Conservation (phyloP, 1,284 basidiomycete species). For the Phlebopus sp. region DNA sequence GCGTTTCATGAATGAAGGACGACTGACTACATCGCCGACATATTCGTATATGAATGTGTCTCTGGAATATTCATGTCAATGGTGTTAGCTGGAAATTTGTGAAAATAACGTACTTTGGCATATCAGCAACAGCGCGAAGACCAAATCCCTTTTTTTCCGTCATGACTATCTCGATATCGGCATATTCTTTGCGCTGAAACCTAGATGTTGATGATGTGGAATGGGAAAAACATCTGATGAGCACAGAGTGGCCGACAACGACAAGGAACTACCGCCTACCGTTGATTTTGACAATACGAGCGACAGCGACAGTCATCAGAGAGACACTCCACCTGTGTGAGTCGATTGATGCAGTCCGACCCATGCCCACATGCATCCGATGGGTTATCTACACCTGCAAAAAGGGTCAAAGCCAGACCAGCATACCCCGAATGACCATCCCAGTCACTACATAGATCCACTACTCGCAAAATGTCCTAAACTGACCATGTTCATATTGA, state of each 20-base stretch:
- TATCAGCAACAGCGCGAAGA: slow-evolving; percentile 70
- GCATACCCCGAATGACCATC: slow-evolving; percentile 15
- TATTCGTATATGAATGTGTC: slow-evolving; percentile 98
- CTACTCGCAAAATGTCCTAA: slow-evolving; percentile 17
- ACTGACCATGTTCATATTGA: slow-evolving; percentile 75
- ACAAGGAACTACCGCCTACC: slow-evolving; percentile 50
- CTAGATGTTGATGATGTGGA: slow-evolving; percentile 39
- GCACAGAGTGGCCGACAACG: slow-evolving; percentile 1
- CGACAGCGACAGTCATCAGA: slow-evolving; percentile 85
- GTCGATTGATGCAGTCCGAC: slow-evolving; percentile 95
- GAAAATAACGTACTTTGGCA: slow-evolving; percentile 63
- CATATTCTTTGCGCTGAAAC: slow-evolving; percentile 86
- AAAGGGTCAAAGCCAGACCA: slow-evolving; percentile 17
- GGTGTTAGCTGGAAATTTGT: background rate
- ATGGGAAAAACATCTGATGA: slow-evolving; percentile 13
- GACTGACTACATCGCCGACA: slow-evolving; percentile 93
- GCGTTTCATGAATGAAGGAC: slow-evolving; percentile 84
- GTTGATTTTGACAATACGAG: slow-evolving; percentile 86
- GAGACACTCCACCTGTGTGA: slow-evolving; percentile 96
- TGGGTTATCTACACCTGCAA: slow-evolving; percentile 54
- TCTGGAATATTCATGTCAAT: slow-evolving; percentile 39
- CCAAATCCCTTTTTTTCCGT: slow-evolving; percentile 98
- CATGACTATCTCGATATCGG: slow-evolving; percentile 84
- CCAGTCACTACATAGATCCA: slow-evolving; percentile 26
- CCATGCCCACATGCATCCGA: slow-evolving; percentile 81